Base-by-base conservation (phyloP, 106 monocot genomes). In the Dendrobium chrysotoxum region DNA sequence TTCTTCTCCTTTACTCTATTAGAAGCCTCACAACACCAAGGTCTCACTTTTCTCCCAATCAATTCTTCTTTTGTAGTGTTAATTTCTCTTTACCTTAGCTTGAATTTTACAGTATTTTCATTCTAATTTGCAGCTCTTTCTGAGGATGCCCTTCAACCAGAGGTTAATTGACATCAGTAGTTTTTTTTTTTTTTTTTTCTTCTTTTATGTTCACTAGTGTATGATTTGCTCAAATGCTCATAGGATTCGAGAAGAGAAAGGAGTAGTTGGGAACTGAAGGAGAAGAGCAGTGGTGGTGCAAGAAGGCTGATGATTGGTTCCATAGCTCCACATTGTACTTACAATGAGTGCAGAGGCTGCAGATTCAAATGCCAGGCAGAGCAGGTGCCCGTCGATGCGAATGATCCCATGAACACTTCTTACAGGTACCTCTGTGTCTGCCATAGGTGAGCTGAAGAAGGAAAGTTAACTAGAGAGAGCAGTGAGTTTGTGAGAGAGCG, bases 271-370 rank as follows among this genome's bases (percentile, higher is more conserved):
- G 79, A 38, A 31, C 54, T 35, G 67, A 57, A 41, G 78, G 76
- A 31, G 30, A 64, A 38, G 73, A 81, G 21, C 20, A n/a, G n/a
- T 23, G n/a, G 40, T 13, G 30, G 9, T 50, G 57, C 74, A 25
- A 89, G 88, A 82, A 93, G 93, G 76, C 1, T 86, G 83, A 78
- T 93, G 93, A 96, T 96, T 12, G 93, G 96, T 0, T 96, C 96
- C 4, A 87, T 81, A n/a, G 93, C 89, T 79, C 96, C 96, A 2
- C 85, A 77, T 7, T 96, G 93, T 83, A 96, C 91, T 9, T 93
- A 87, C 70, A 94, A 94, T 46, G 93, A 96, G 71, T 96, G 96
- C 88, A 91, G 93, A 75, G 91, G 93, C 0, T 96, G 96, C 79
- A 85, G 88, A 75, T 91, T 86, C 91, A 96, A 84, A 79, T 96